Conservation (phyloP, 306 rosid species). For the Nissolia schottii region DNA sequence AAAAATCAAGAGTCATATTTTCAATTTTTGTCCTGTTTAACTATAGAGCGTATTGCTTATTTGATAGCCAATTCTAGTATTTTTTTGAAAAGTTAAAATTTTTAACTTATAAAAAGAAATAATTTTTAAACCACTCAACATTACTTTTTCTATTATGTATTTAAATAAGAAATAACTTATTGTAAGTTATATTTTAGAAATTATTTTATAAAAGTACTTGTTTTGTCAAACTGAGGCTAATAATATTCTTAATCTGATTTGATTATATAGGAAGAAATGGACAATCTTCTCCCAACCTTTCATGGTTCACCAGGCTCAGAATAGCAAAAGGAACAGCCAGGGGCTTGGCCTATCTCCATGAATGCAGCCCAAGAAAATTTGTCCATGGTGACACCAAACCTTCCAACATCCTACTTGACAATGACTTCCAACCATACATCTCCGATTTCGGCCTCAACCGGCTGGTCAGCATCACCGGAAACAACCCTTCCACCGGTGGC, state of each 20-base stretch:
- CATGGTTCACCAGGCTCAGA: constrained; percentile 80
- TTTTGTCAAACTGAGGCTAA: no score
- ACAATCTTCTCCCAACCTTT: constrained; percentile 60
- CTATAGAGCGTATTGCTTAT: no score
- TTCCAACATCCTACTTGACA: constrained; percentile 85
- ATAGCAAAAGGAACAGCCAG: constrained; percentile 79
- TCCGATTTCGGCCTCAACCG: constrained; percentile 85
- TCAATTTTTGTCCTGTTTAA: no score
- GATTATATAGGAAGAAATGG: constrained; percentile 60
- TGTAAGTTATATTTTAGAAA: no score
- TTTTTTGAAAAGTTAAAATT: no score
- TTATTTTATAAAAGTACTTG: no score
- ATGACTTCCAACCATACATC: constrained; percentile 61
- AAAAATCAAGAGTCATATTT: no score
- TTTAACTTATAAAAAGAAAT: no score
- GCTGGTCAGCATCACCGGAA: constrained; percentile 78
- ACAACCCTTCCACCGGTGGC: constrained; percentile 87
- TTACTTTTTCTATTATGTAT: no score
- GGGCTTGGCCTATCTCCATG: constrained; percentile 91
- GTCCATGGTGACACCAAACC: constrained; percentile 95
- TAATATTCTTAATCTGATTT: not conserved
- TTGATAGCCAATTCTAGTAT: no score
- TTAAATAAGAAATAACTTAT: no score
- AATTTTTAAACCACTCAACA: no score
- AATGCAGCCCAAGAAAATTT: constrained; percentile 84